Conservation (phyloP, 2,329 filamentous ascomycete genomes). For the Dactylellina leptospora region DNA sequence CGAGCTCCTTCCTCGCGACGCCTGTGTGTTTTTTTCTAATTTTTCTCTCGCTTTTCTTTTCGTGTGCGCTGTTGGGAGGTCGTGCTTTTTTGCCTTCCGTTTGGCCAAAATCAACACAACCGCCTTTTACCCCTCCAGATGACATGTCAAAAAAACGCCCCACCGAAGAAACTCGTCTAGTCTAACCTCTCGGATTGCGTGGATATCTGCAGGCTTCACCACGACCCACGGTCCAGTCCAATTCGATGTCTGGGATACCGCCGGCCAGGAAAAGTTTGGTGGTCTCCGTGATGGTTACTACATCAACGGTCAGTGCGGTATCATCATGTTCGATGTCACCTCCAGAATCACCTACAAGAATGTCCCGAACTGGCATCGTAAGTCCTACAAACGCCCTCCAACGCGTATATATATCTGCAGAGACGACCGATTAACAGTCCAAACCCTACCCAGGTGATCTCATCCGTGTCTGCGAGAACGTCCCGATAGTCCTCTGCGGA, state of each 20-base stretch:
- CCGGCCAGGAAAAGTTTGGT: slow-evolving; percentile 99
- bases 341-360: slow-evolving; percentile 99
- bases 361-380: slow-evolving; percentile 99
- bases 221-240: slow-evolving; percentile 90
- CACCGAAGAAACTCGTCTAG: slow-evolving; percentile 37
- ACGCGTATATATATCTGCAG: no score
- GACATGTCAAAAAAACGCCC: slow-evolving; percentile 57
- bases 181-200: slow-evolving; percentile 35
- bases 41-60: slow-evolving; percentile 12
- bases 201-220: slow-evolving; percentile 60
- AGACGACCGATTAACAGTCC: no score
- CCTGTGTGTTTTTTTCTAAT: slow-evolving; percentile 7
- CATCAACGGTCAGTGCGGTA: slow-evolving; percentile 99
- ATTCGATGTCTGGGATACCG: slow-evolving; percentile 99
- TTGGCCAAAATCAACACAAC: slow-evolving; percentile 60
- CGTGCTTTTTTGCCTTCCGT: slow-evolving; percentile 12
- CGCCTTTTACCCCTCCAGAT: slow-evolving; percentile 48
- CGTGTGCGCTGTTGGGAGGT: slow-evolving; percentile 17
- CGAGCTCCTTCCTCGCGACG: slow-evolving; percentile 29
- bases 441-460: slow-evolving; percentile 79
- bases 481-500: slow-evolving; percentile 95
- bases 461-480: slow-evolving; percentile 98
- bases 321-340: slow-evolving; percentile 99
- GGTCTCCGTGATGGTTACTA: slow-evolving; percentile 99
- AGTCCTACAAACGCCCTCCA: slow-evolving; percentile 59